These are phyloP conservation scores for Kodamaea leandrae DNA, from an alignment of 805 yeast genomes.

Conservation along the genomic window DNA sequence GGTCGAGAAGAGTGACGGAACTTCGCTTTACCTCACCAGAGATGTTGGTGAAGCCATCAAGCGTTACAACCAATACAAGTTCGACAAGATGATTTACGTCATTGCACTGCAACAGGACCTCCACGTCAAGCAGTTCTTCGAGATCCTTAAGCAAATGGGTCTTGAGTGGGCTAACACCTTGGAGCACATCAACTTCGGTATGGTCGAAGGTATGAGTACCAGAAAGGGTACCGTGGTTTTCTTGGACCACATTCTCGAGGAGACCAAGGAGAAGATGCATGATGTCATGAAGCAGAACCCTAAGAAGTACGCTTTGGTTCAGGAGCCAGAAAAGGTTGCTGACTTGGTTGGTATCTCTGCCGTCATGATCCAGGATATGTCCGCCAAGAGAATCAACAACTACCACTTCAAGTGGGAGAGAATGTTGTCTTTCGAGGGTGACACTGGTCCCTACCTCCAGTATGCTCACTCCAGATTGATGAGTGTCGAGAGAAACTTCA, in stretches of 20 bases:
- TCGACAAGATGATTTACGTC: conserved; percentile 95
- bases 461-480: conserved; percentile 97
- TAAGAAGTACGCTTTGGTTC: conserved; percentile 87
- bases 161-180: conserved; percentile 80
- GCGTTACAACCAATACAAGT: conserved; percentile 78
- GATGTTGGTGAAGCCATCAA: conserved; percentile 95
- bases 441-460: conserved; percentile 97
- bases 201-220: conserved; percentile 98
- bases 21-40: conserved; percentile 89
- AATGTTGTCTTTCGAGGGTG: conserved; percentile 98
- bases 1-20: conserved; percentile 93
- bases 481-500: conserved; percentile 89
- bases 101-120: conserved; percentile 96
- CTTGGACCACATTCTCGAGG: conserved; percentile 88
- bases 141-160: conserved; percentile 87
- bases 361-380: conserved; percentile 99
- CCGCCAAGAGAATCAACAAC: conserved; percentile 92
- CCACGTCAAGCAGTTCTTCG: conserved; percentile 91
- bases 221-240: conserved; percentile 99
- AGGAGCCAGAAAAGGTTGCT: conserved; percentile 91
- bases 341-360: conserved; percentile 96
- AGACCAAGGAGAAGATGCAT: conserved; percentile 91
- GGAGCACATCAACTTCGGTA: conserved; percentile 89
- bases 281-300: conserved; percentile 93
- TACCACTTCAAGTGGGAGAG: conserved; percentile 97